Evolutionary conservation across 1,284 basidiomycete genomes (phyloP).

Genomic region (Bjerkandera adusta): DNA sequence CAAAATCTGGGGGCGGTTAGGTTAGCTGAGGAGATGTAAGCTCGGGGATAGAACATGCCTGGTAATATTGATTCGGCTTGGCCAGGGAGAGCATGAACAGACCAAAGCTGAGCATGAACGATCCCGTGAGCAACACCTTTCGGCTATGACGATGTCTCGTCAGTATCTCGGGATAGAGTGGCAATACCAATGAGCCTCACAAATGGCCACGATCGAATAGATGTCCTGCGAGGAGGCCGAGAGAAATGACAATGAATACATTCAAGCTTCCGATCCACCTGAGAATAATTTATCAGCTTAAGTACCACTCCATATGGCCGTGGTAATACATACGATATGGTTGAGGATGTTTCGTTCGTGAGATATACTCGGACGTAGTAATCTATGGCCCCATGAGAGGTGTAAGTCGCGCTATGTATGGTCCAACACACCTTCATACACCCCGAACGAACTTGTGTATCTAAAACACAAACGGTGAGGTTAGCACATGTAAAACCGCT

Average conservation of each 20-base stretch:
- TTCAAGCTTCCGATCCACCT: conserved; percentile 37
- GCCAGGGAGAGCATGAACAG: conserved; percentile 36
- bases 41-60: too few species aligned
- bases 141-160: conserved; percentile 24
- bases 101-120: conserved; percentile 29
- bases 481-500: too few species aligned
- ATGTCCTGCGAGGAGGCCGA: conserved; percentile 30
- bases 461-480: too few species aligned
- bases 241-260: conserved; percentile 32
- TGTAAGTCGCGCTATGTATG: too few species aligned
- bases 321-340: conserved; percentile 37
- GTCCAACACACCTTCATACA: conserved; percentile 22
- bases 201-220: conserved; percentile 35
- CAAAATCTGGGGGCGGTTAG: too few species aligned
- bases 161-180: too few species aligned
- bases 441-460: conserved; percentile 22
- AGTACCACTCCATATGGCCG: background rate
- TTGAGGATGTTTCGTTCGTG: conserved; percentile 39
- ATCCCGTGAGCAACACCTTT: conserved; percentile 22
- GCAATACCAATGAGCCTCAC: conserved; percentile 23
- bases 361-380: conserved; percentile 47
- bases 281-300: too few species aligned
- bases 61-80: conserved; percentile 29
- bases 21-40: too few species aligned
- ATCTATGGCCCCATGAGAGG: too few species aligned